A percentile compares a stretch with the other conserved stretches of the same genome.
phyloP scores from a whole-genome alignment of 306 rosid species.

The Malus sylvestris region DNA sequence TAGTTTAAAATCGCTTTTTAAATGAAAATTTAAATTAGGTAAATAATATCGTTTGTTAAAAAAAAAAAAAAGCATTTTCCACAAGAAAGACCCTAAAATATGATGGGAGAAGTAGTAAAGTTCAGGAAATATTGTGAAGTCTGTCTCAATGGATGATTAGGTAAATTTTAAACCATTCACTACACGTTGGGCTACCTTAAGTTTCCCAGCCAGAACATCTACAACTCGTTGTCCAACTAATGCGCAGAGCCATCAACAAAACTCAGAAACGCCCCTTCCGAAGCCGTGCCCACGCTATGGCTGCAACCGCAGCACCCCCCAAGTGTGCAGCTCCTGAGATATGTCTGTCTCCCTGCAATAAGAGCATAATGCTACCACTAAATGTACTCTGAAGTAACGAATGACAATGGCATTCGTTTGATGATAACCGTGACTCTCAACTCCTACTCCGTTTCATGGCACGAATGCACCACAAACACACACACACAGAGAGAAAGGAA shows the following conservation, averaged over 20 bases:
- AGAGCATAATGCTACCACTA: background rate
- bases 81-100: background rate
- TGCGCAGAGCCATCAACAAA: background rate
- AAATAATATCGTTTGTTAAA: no score
- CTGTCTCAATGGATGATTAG: background rate
- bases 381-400: background rate
- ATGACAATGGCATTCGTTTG: background rate
- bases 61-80: no score
- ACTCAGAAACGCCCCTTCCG: slow-evolving; percentile 65
- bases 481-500: background rate
- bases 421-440: background rate
- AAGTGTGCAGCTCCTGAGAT: slow-evolving; percentile 80
- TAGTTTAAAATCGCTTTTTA: no score
- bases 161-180: background rate
- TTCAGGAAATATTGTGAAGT: background rate
- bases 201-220: background rate
- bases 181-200: background rate
- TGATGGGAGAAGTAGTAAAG: background rate
- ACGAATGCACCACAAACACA: background rate
- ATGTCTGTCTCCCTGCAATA: slow-evolving; percentile 50
- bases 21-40: no score
- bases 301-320: slow-evolving; percentile 90
- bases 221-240: background rate
- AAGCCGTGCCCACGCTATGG: slow-evolving; percentile 65
- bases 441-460: background rate